Percentiles rank a stretch among this genome's conserved stretches.
Evolutionary conservation across 495 filamentous ascomycete genomes (phyloP).

Genomic region (Tuber indicum): DNA sequence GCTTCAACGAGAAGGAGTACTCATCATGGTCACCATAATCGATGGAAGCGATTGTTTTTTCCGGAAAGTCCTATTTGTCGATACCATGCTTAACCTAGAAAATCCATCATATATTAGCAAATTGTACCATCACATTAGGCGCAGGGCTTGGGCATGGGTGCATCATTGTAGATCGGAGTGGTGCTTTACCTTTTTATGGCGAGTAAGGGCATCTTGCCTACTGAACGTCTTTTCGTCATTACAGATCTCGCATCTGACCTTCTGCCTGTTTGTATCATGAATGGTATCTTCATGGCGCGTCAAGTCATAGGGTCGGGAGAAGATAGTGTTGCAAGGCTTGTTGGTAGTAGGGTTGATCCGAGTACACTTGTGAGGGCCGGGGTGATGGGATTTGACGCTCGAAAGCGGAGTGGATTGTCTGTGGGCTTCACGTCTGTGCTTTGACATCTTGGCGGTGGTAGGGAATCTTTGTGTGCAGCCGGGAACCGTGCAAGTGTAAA

Average conservation of each 20-base stretch:
- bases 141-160: neutral
- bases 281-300: conserved; percentile 97
- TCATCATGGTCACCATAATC: neutral
- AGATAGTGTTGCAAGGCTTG: conserved; percentile 92
- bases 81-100: conserved; percentile 36
- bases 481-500: conserved; percentile 92
- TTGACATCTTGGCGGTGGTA: conserved; percentile 75
- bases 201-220: conserved; percentile 80
- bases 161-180: conserved; percentile 14
- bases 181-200: conserved; percentile 60
- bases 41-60: neutral
- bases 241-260: conserved; percentile 89
- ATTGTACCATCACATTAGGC: conserved; percentile 21
- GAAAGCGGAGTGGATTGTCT: conserved; percentile 52
- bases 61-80: conserved; percentile 21
- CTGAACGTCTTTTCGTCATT: conserved; percentile 98
- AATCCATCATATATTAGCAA: conserved; percentile 20
- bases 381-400: conserved; percentile 61
- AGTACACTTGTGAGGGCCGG: conserved; percentile 82
- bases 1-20: neutral
- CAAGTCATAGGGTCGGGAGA: conserved; percentile 96
- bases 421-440: conserved; percentile 92
- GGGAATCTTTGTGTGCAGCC: conserved; percentile 85
- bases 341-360: conserved; percentile 91
- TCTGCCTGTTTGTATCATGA: conserved; percentile 88